These are phyloP conservation scores for Trametes sanguinea DNA, from an alignment of 768 basidiomycete species.

Conservation along the genomic window DNA sequence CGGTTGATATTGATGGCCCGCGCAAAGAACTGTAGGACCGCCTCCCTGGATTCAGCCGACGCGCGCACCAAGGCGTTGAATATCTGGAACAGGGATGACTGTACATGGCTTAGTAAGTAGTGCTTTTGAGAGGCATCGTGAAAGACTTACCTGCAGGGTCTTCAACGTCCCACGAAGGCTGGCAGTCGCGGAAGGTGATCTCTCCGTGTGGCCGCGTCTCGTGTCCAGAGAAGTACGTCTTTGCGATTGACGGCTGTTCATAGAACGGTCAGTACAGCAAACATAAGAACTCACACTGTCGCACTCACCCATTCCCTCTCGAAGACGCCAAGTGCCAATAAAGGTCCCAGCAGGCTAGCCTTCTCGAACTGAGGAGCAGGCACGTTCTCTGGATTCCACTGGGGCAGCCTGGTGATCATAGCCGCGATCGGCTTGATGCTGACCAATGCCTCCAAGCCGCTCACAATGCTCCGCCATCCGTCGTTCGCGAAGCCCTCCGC, in stretches of 20 bases:
- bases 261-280: slow-evolving; percentile 2
- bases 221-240: slow-evolving; percentile 84
- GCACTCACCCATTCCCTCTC: slow-evolving; percentile 81
- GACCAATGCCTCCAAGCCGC: slow-evolving; percentile 78
- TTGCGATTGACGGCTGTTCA: slow-evolving; percentile 68
- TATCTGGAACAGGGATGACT: slow-evolving; percentile 78
- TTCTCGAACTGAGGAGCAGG: slow-evolving; percentile 64
- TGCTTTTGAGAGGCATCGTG: neutral
- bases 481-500: slow-evolving; percentile 75
- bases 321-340: slow-evolving; percentile 84
- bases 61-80: slow-evolving; percentile 89
- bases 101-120: slow-evolving; percentile 23
- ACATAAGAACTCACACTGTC: too few relatives aligned
- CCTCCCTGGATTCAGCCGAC: slow-evolving; percentile 75
- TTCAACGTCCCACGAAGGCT: slow-evolving; percentile 87
- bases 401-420: slow-evolving; percentile 73
- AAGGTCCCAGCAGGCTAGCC: slow-evolving; percentile 75
- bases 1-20: slow-evolving; percentile 72
- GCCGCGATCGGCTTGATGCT: slow-evolving; percentile 81
- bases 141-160: slow-evolving; percentile 66
- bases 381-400: slow-evolving; percentile 68
- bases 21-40: slow-evolving; percentile 81
- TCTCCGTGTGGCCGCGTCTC: slow-evolving; percentile 74
- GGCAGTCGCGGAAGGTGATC: slow-evolving; percentile 78
- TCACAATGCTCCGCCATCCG: slow-evolving; percentile 84